Base-by-base conservation (phyloP, 176 grass and related monocot genomes). In the Oryza glumipatula region DNA sequence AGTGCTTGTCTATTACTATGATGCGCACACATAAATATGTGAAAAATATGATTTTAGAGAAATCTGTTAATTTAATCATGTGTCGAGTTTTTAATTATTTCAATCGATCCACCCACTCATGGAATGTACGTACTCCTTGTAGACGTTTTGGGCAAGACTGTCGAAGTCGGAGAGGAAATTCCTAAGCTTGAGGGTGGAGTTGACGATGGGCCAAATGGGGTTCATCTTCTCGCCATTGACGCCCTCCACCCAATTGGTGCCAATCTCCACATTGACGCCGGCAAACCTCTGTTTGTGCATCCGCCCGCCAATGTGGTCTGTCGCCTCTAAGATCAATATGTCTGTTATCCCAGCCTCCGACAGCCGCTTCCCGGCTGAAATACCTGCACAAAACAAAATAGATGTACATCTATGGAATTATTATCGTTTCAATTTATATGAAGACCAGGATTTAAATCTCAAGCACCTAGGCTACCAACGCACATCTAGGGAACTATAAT, bases 211-310 rank as follows among this genome's bases (percentile, higher is more conserved):
- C 94, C 91, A 96, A 22, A 96, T 93, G 47, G 94, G 91, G 67
- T 96, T 96, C 61, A 93, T 14, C 72, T 80, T 21, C 23, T 12
- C 11, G 17, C 88, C 88, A 43, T 85, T 70, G 21, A 96, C 84
- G 7, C 94, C 94, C 78, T 96, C 94, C 64, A 96, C 89, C 94
- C 94, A 96, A 81, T 93, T 93, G 45, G 91, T 91, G 1, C 94
- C 94, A 1, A 88, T 52, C 91, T 96, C 89, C 38, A 93, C 77
- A 80, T 86, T 91, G 33, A 96, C 2, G 23, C 87, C 91, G 9
- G 64, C 87, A 47, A 96, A 96, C 13, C 91, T 89, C 1, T 41
- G 19, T 69, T 91, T 87, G 77, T 65, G 91, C 32, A 96, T 96
- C 38, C 91, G 82, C 28, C 94, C 94, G 12, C 94, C 94, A 10